Evolutionary conservation across 805 yeast species (phyloP).

Genomic region (Candida glaebosa): DNA sequence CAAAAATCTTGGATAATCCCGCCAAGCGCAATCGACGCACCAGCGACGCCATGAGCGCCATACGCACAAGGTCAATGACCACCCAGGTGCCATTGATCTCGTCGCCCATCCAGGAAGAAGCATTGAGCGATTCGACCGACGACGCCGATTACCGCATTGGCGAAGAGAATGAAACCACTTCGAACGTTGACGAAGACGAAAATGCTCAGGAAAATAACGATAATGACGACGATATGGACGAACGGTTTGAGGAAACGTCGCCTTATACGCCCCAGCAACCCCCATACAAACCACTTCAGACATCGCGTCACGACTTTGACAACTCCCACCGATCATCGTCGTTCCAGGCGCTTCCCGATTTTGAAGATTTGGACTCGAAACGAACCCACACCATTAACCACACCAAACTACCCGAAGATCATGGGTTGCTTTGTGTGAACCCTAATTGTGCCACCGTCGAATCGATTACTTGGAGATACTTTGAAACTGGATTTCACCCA

Average conservation of each 20-base stretch:
- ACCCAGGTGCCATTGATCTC: constrained; percentile 31
- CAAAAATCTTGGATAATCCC: constrained; percentile 40
- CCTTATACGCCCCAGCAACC: constrained; percentile 43
- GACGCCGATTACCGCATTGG: constrained; percentile 33
- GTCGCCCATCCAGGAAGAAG: constrained; percentile 42
- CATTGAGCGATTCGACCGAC: constrained; percentile 31
- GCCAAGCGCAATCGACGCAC: constrained; percentile 21
- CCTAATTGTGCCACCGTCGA: constrained; percentile 35
- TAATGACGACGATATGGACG: constrained; percentile 20
- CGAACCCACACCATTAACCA: constrained; percentile 40
- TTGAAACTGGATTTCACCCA: constrained; percentile 38
- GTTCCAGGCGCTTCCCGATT: constrained; percentile 40
- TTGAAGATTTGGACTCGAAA: constrained; percentile 43
- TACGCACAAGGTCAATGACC: constrained; percentile 42
- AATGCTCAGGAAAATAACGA: constrained; percentile 26
- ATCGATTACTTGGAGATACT: constrained; percentile 43
- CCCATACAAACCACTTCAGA: constrained; percentile 25
- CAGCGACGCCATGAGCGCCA: constrained; percentile 23
- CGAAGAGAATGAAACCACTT: constrained; percentile 7
- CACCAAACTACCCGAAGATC: constrained; percentile 34
- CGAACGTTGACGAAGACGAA: constrained; percentile 22
- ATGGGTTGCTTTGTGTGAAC: constrained; percentile 39
- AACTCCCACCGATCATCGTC: constrained; percentile 11
- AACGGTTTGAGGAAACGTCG: constrained; percentile 25
- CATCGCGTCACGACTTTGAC: constrained; percentile 4